These are phyloP conservation scores for Eucalyptus pumila DNA, from an alignment of 345 rosid species.

Conservation along the genomic window DNA sequence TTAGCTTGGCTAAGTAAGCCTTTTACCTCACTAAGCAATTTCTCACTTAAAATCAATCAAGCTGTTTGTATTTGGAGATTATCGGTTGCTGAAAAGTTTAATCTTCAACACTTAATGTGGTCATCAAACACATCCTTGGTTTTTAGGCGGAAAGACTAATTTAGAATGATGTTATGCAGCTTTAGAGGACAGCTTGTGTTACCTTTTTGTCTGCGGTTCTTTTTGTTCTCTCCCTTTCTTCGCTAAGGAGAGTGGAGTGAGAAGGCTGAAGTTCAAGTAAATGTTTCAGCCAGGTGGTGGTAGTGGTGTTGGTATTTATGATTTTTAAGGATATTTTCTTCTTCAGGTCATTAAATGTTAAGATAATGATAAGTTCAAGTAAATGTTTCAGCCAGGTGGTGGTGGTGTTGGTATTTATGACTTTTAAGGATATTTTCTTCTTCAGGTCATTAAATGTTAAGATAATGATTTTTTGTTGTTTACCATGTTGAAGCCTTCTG, in stretches of 20 bases:
- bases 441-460: neutral
- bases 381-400: neutral
- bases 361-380: neutral
- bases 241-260: neutral
- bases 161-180: neutral
- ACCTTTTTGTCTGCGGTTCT: neutral
- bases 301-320: neutral
- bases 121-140: neutral
- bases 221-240: neutral
- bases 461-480: neutral
- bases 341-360: neutral
- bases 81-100: neutral
- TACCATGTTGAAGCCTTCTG: neutral
- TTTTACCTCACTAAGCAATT: neutral
- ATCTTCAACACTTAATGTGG: neutral
- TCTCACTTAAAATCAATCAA: neutral
- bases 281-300: neutral
- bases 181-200: neutral
- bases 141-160: neutral
- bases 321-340: neutral
- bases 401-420: neutral
- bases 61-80: neutral
- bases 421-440: neutral
- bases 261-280: neutral
- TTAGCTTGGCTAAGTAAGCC: neutral